Evolutionary conservation across 106 monocot genomes (phyloP), one percentile per base, ranked within the genome.

Genomic region (Alisma plantagoaquatica): DNA sequence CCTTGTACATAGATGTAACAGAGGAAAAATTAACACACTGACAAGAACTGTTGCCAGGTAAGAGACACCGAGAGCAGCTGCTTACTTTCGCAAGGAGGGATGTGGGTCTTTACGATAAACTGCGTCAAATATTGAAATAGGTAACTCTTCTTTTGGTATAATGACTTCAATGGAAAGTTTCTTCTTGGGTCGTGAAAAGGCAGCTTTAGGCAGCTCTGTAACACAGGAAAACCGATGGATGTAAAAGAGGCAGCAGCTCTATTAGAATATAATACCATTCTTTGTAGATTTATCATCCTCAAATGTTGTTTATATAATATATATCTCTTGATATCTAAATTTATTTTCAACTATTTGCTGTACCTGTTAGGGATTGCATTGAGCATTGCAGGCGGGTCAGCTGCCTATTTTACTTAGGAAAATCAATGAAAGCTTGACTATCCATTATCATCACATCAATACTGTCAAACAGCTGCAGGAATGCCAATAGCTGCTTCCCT

Each of bases 1-100:
- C 62, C 50, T 16, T 63, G 59, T 60, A 51, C 27, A 63, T 51
- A 64, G 51, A 35, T 41, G 20, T 24, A 61, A 22, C n/a, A 25
- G 15, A 20, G 16, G 2, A 20, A 43, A 41, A 23, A 19, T 28
- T 53, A 23, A 62, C 62, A 47, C 32, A 64, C 53, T 53, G 31
- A 64, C 63, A 29, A 53, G 10, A 3, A 30, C 53, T 53, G n/a
- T 31, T 53, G 3, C 32, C 16, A 32, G 53, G 29, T 19, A 17
- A 43, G 43, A 41, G 27, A 21, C n/a, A n/a, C n/a, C n/a, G 27
- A 31, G 10, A n/a, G 19, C 20, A 23, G 3, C 25, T 0, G 8
- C 27, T 1, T 10, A 24, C 10, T 9, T 27, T 23, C 2, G 49
- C 23, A 2, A 10, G 49, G 2, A 23, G 2, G 49, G 49, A 49